Evolutionary conservation across 75 land plant genomes (phyloP).

Genomic region (Selaginella moellendorffii): DNA sequence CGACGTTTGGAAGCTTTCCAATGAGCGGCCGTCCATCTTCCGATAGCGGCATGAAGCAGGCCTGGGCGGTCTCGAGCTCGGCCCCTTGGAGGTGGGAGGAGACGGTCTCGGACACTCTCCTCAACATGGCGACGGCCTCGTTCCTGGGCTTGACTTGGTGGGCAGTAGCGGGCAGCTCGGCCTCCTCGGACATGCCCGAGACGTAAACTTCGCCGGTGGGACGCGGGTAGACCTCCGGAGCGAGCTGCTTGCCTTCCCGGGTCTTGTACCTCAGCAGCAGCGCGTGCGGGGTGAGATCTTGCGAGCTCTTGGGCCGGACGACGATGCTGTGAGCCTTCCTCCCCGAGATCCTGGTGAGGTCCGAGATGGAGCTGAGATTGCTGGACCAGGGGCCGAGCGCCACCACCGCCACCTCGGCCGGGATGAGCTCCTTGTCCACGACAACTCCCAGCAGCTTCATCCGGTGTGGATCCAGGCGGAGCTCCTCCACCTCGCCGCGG

Average conservation of each 20-base stretch:
- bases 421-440: conserved; percentile 23
- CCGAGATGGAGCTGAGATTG: conserved; percentile 28
- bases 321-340: conserved; percentile 85
- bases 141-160: conserved; percentile 31
- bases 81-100: conserved; percentile 57
- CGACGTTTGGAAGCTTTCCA: conserved; percentile 56
- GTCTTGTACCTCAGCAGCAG: conserved; percentile 59
- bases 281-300: conserved; percentile 60
- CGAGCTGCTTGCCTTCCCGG: conserved; percentile 41
- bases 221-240: conserved; percentile 79
- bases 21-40: conserved; percentile 62
- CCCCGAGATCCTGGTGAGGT: conserved; percentile 47
- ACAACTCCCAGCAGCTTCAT: conserved; percentile 31
- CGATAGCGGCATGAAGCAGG: conserved; percentile 78
- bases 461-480: conserved; percentile 23
- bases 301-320: conserved; percentile 38
- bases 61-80: conserved; percentile 52
- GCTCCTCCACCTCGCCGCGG: conserved; percentile 43
- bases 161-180: conserved; percentile 54
- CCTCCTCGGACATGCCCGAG: conserved; percentile 76
- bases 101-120: conserved; percentile 43
- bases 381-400: conserved; percentile 84
- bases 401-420: conserved; percentile 55
- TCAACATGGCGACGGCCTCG: conserved; percentile 49
- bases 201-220: conserved; percentile 88